These are phyloP conservation scores for Malus hybrid DNA, from an alignment of 331 rosid species.

Conservation along the genomic window DNA sequence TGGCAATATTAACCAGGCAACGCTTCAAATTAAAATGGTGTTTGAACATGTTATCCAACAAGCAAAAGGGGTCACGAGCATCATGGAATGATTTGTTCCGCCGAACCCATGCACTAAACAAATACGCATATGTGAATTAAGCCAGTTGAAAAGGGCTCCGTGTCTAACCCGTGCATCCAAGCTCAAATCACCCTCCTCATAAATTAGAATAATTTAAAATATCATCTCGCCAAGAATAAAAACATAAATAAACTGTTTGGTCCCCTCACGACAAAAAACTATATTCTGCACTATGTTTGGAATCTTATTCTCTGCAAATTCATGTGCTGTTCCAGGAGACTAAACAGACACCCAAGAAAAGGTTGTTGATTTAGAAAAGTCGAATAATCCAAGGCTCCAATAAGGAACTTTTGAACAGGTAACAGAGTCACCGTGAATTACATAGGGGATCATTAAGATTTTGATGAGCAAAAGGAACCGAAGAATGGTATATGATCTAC, in stretches of 20 bases:
- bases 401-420: background rate
- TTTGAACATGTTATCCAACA: background rate
- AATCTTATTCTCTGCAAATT: too few species aligned
- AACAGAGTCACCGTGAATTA: constrained; percentile 8
- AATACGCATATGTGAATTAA: too few species aligned
- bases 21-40: too few species aligned
- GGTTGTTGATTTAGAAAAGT: background rate
- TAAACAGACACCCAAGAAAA: background rate
- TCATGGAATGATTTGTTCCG: background rate
- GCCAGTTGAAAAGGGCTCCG: too few species aligned
- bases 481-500: background rate
- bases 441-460: background rate
- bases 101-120: background rate
- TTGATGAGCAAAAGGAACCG: background rate
- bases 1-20: too few species aligned
- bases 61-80: background rate
- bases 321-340: background rate
- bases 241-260: background rate
- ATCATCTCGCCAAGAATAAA: background rate
- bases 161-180: background rate
- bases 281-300: too few species aligned
- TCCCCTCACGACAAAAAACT: too few species aligned
- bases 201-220: too few species aligned
- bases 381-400: background rate
- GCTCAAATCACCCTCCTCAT: too few species aligned